A percentile compares a stretch with the other conserved stretches of the same genome.
phyloP scores from a whole-genome alignment of 208 protist genomes.

The Phytomonas francai region DNA sequence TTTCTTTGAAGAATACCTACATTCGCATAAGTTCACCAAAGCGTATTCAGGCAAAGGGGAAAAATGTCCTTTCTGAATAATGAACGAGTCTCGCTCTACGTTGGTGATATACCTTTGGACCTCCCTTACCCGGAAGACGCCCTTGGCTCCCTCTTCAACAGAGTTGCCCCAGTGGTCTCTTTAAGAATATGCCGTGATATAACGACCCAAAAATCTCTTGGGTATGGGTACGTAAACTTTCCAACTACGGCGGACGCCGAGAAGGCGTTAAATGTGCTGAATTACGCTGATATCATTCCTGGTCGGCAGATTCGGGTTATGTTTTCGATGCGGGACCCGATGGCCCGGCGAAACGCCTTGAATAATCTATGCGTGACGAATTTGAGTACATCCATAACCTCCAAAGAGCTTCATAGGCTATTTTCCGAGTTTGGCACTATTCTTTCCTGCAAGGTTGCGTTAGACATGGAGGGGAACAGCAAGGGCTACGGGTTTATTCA shows the following conservation, averaged over 20 bases:
- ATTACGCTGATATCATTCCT: conserved; percentile 88
- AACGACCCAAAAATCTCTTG: conserved; percentile 89
- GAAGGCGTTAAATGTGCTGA: conserved; percentile 92
- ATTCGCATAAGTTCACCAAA: background rate
- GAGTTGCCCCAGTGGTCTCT: conserved; percentile 89
- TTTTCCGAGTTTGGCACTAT: conserved; percentile 94
- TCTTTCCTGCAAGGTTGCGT: conserved; percentile 92
- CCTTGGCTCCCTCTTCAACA: conserved; percentile 93
- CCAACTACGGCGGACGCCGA: conserved; percentile 91
- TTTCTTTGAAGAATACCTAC: background rate
- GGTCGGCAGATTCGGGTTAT: conserved; percentile 92
- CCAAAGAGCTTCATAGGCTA: conserved; percentile 90
- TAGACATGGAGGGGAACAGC: conserved; percentile 45
- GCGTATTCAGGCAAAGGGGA: background rate
- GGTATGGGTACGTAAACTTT: conserved; percentile 98
- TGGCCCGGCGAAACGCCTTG: conserved; percentile 84
- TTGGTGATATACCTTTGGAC: conserved; percentile 90
- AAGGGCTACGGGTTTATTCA: conserved; percentile 96
- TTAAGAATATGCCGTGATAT: conserved; percentile 94
- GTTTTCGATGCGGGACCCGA: conserved; percentile 94
- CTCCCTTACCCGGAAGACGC: conserved; percentile 70
- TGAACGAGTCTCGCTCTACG: conserved; percentile 85
- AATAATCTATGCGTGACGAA: conserved; percentile 97
- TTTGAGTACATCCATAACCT: conserved; percentile 84
- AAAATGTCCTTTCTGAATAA: background rate